Evolutionary conservation across 495 filamentous ascomycete genomes (phyloP).

Genomic region (Margaritispora aquatica): DNA sequence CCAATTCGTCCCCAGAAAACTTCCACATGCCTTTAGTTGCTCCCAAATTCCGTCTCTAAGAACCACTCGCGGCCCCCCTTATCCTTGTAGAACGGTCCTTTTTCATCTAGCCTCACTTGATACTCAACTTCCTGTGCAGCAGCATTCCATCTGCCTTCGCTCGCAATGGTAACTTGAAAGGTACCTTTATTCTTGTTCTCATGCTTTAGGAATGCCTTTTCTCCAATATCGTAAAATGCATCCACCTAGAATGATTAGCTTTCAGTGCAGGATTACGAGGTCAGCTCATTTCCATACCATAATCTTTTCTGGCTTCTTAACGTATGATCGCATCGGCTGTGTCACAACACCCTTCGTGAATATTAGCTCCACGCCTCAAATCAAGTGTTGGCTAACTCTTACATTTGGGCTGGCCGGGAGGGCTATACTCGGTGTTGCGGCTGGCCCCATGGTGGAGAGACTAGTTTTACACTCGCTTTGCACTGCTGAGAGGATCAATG

Average conservation of each 20-base stretch:
- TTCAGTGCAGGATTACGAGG: background rate
- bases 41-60: background rate
- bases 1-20: background rate
- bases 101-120: background rate
- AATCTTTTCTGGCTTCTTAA: background rate
- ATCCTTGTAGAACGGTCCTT: background rate
- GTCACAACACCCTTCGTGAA: background rate
- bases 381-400: background rate
- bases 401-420: background rate
- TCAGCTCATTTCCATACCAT: background rate
- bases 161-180: background rate
- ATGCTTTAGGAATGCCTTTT: background rate
- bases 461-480: background rate
- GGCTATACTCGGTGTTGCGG: background rate
- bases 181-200: background rate
- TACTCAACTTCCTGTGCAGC: background rate
- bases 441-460: background rate
- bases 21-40: background rate
- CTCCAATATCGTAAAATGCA: background rate
- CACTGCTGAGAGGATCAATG: background rate
- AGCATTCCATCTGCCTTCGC: background rate
- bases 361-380: background rate
- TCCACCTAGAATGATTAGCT: background rate
- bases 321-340: background rate
- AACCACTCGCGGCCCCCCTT: background rate